Evolutionary conservation across 1,139 yeast species (phyloP), one percentile per base, ranked within the genome.

Genomic region (Lodderomyces metapsilosis): DNA sequence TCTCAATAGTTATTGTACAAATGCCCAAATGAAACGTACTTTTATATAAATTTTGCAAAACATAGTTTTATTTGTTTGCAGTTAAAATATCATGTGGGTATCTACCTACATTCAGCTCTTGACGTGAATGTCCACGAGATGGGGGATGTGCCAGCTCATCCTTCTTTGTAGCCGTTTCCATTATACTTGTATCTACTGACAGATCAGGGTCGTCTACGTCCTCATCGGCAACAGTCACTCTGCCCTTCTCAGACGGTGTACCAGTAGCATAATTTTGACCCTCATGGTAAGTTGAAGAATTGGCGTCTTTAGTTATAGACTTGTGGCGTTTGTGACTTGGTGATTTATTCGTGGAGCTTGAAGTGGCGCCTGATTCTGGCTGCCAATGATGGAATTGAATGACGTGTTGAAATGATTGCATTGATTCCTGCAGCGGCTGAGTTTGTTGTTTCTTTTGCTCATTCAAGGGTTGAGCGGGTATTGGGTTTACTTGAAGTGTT

Each of bases 331-430:
- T 58, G 40, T 56, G 60, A 7, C 51, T 38, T 11, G 39, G 43
- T n/a, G 23, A 31, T 13, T 24, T 23, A 27, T 34, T 40, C 11
- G 34, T 32, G 2, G 39, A 34, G 15, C 39, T 34, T 12, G 43
- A n/a, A 1, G 22, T 36, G 9, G 23, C 27, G 12, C 35, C 39
- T 4, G 36, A 22, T 12, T 66, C 75, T 1, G 79, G 79, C 47
- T 68, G 69, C 79, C 79, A 74, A 46, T 74, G 80, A 44, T 74
- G 79, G 50, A 74, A 74, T 46, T 74, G 80, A 23, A 74, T 74
- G 5, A 74, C 62, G 47, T 74, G 79, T 53, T 74, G 79, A 45
- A 71, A 70, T n/a, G 76, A 68, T 6, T 77, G 68, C 76, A 74
- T 73, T 31, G 74, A 65, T 51, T 74, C 78, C 47, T 71, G 78